phyloP scores from a whole-genome alignment of 1,284 basidiomycete genomes.

The Sporisorium sorghi region DNA sequence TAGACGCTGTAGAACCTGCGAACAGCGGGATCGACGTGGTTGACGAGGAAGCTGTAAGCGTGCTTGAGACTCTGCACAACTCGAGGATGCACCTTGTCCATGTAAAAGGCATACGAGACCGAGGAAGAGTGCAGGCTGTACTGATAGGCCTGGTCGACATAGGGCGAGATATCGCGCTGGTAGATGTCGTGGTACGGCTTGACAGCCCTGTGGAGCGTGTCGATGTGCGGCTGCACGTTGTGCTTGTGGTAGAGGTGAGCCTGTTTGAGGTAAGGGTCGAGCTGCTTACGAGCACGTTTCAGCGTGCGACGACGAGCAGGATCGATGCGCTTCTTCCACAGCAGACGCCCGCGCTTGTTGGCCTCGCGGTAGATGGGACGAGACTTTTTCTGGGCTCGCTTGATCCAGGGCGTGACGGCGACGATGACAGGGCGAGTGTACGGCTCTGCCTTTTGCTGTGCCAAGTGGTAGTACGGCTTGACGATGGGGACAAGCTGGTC shows the following conservation, averaged over 20 bases:
- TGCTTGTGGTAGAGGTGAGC: constrained; percentile 58
- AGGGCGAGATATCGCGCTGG: constrained; percentile 65
- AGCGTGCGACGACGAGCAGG: constrained; percentile 52
- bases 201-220: constrained; percentile 49
- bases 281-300: constrained; percentile 52
- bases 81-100: constrained; percentile 61
- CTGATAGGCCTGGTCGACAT: constrained; percentile 52
- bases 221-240: constrained; percentile 62
- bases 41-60: constrained; percentile 54
- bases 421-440: constrained; percentile 59
- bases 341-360: constrained; percentile 44
- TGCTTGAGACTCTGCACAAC: constrained; percentile 47
- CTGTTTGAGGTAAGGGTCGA: constrained; percentile 58
- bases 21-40: constrained; percentile 56
- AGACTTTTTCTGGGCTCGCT: constrained; percentile 43
- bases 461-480: constrained; percentile 43
- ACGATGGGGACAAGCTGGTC: constrained; percentile 55
- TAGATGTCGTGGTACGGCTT: constrained; percentile 66
- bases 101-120: constrained; percentile 55
- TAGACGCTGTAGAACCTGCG: constrained; percentile 58
- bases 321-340: constrained; percentile 62
- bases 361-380: constrained; percentile 52
- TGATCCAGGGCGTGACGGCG: constrained; percentile 45
- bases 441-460: constrained; percentile 52
- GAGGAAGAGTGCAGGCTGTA: constrained; percentile 48